Evolutionary conservation across 1,284 basidiomycete genomes (phyloP).

Genomic region (Fomitopsis betulina): DNA sequence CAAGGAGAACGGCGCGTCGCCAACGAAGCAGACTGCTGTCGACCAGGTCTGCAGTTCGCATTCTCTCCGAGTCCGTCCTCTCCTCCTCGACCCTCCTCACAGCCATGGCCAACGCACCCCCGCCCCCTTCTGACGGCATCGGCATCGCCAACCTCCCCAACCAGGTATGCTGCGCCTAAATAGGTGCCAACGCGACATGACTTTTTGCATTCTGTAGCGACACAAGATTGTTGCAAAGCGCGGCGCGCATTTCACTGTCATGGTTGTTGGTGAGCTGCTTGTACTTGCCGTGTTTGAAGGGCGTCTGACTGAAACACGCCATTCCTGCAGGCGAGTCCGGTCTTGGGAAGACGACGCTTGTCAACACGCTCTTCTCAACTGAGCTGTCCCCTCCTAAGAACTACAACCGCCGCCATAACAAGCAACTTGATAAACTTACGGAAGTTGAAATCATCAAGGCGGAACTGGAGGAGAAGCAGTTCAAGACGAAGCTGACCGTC

Average conservation of each 20-base stretch:
- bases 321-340: conserved; percentile 79
- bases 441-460: conserved; percentile 97
- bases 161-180: conserved; percentile 62
- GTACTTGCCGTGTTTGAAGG: background rate
- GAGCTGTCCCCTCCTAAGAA: conserved; percentile 92
- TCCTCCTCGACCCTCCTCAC: conserved; percentile 1
- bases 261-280: conserved; percentile 87
- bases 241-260: conserved; percentile 97
- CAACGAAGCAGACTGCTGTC: background rate
- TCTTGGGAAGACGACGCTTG: conserved; percentile 91
- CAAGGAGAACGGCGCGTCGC: background rate
- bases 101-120: conserved; percentile 16
- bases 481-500: conserved; percentile 98
- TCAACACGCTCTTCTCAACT: conserved; percentile 99
- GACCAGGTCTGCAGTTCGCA: conserved; percentile 2
- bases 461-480: conserved; percentile 97
- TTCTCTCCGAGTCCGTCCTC: conserved; percentile 25
- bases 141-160: conserved; percentile 95
- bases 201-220: conserved; percentile 45
- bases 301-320: background rate
- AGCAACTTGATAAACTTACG: conserved; percentile 98
- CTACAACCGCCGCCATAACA: conserved; percentile 87
- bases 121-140: conserved; percentile 57
- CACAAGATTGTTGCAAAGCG: conserved; percentile 97
- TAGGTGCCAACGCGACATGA: conserved; percentile 11